These are phyloP conservation scores for Pleurotus pulmonarius DNA, from an alignment of 768 basidiomycete species.

Conservation along the genomic window DNA sequence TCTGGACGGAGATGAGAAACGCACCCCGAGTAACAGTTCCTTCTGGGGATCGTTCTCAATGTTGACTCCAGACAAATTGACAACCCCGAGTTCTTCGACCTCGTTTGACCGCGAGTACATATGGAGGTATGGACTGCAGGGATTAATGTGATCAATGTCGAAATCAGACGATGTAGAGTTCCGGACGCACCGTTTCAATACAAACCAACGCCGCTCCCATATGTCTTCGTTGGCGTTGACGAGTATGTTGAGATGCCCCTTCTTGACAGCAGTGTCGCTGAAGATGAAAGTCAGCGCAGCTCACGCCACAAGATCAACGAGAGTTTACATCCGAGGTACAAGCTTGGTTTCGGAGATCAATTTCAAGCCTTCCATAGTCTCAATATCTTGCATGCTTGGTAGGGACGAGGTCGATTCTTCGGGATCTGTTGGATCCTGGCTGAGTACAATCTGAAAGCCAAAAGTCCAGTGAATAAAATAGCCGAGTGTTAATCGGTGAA, in stretches of 20 bases:
- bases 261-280: constrained; percentile 83
- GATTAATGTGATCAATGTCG: constrained; percentile 2
- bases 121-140: constrained; percentile 79
- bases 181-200: constrained; percentile 66
- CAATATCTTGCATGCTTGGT: constrained; percentile 28
- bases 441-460: constrained; percentile 64
- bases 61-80: constrained; percentile 82
- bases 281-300: neutral
- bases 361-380: constrained; percentile 53
- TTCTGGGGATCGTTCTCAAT: constrained; percentile 86
- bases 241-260: constrained; percentile 77
- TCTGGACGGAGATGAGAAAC: constrained; percentile 24
- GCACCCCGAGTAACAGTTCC: constrained; percentile 80
- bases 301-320: neutral
- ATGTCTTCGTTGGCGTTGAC: constrained; percentile 73
- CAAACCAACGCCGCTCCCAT: constrained; percentile 88
- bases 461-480: constrained; percentile 13
- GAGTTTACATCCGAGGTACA: constrained; percentile 49
- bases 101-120: constrained; percentile 84
- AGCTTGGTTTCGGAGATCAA: constrained; percentile 71
- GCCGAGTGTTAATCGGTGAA: constrained; percentile 1
- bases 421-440: constrained; percentile 62
- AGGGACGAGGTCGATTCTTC: constrained; percentile 37
- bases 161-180: constrained; percentile 8
- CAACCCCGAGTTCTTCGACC: constrained; percentile 75